Percentiles rank a stretch among this genome's conserved stretches.
These are phyloP conservation scores for Anisodus tanguticus DNA, from an alignment of 257 asterid species.

Conservation along the genomic window DNA sequence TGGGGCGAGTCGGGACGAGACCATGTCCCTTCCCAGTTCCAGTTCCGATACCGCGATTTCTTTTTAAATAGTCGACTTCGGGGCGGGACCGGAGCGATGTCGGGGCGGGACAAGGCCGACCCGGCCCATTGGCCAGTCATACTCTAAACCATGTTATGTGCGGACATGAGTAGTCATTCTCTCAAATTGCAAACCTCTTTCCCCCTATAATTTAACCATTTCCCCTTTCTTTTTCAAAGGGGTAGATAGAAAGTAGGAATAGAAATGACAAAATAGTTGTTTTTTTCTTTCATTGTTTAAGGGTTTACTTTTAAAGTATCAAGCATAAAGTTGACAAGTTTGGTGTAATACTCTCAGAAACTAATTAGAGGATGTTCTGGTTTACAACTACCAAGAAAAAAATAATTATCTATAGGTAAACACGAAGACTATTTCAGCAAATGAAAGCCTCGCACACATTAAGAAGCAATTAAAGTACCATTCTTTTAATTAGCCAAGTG, in stretches of 20 bases:
- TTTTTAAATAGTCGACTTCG: too few species aligned
- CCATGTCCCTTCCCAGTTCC: too few species aligned
- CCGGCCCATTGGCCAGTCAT: too few species aligned
- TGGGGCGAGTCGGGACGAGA: too few species aligned
- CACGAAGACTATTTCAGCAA: conserved; percentile 7
- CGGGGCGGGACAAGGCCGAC: too few species aligned
- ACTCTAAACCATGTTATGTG: too few species aligned
- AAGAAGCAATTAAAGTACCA: background rate
- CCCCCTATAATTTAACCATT: background rate
- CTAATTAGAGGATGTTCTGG: conserved; percentile 23
- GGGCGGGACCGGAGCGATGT: too few species aligned
- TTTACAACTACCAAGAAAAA: conserved; percentile 23
- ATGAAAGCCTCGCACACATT: conserved; percentile 8
- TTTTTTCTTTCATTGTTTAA: background rate
- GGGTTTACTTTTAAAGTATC: background rate
- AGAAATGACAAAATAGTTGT: background rate
- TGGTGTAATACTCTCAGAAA: conserved; percentile 3
- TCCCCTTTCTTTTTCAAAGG: background rate
- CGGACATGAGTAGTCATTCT: background rate
- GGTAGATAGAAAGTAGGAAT: conserved; percentile 27
- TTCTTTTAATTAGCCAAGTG: background rate
- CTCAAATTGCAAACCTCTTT: conserved; percentile 1
- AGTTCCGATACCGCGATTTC: too few species aligned
- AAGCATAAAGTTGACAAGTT: conserved; percentile 21
- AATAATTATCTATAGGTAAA: background rate